These are phyloP conservation scores for Akanthomyces muscarius DNA, from an alignment of 2,329 filamentous ascomycete genomes.

Conservation along the genomic window DNA sequence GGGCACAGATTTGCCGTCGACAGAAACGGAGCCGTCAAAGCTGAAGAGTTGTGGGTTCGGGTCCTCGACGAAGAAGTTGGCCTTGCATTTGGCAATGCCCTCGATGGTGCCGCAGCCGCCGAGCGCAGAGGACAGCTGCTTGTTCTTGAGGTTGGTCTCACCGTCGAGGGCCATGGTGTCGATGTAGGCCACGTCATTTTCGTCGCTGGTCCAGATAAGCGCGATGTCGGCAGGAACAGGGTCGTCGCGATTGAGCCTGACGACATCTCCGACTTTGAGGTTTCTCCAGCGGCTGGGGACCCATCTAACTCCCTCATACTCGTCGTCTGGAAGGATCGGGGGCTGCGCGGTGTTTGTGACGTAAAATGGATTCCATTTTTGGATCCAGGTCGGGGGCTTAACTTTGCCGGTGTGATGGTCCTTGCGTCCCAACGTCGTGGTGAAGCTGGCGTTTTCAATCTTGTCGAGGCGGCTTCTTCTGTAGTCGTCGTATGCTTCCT, in stretches of 20 bases:
- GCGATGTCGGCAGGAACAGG: slow-evolving; percentile 79
- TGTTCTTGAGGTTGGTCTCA: slow-evolving; percentile 78
- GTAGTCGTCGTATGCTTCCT: slow-evolving; percentile 85
- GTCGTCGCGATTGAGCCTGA: slow-evolving; percentile 62
- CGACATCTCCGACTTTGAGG: slow-evolving; percentile 47
- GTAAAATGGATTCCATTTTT: slow-evolving; percentile 32
- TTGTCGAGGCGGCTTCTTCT: slow-evolving; percentile 76
- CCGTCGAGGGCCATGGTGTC: slow-evolving; percentile 83
- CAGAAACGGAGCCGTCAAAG: slow-evolving; percentile 65
- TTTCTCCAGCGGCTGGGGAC: slow-evolving; percentile 40
- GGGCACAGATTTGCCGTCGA: slow-evolving; percentile 57
- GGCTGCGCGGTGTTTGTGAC: slow-evolving; percentile 29
- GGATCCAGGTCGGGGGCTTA: slow-evolving; percentile 23
- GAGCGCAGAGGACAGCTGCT: slow-evolving; percentile 60
- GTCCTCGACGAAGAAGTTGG: slow-evolving; percentile 68
- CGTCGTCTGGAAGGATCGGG: slow-evolving; percentile 43
- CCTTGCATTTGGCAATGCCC: slow-evolving; percentile 50
- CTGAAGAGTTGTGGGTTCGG: slow-evolving; percentile 74
- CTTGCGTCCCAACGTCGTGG: slow-evolving; percentile 41
- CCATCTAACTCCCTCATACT: slow-evolving; percentile 60
- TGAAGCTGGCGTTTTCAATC: slow-evolving; percentile 64
- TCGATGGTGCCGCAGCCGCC: slow-evolving; percentile 53
- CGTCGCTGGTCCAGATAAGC: slow-evolving; percentile 70
- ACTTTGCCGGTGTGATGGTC: slow-evolving; percentile 31
- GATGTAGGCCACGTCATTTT: slow-evolving; percentile 75